Base-by-base conservation (phyloP, 225 moss, liverwort and hornwort species). In the Bryoerythrophyllum caledonicum region DNA sequence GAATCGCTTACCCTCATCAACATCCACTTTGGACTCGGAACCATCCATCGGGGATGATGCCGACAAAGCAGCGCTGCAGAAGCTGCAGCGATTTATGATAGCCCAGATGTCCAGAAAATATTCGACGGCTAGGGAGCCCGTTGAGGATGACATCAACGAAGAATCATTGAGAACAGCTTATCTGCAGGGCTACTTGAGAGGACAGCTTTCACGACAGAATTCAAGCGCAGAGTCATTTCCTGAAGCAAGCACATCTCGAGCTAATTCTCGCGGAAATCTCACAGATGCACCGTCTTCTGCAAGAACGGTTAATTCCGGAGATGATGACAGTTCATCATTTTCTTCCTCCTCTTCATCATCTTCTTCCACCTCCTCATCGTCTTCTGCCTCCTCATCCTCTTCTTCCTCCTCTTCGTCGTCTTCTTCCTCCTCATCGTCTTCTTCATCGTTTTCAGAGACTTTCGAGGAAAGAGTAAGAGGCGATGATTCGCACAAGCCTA, bases 131-230 rank as follows among this genome's bases (percentile, higher is more conserved):
- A 25, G 66, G 77, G 70, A 77, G 37, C 23, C 64, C 26, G 65
- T 56, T 24, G 67, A 69, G 51, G 69, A 74, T 63, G 75, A 57
- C 25, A 64, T 46, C 10, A 49, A 75, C 10, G 70, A 85, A n/a
- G 74, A 74, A 49, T 46, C 73, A 16, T 54, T 76, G 38, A 73
- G 79, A 51, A 52, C 79, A 70, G 70, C 74, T 44, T 77, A 82
- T 73, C 46, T 80, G 27, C 76, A 74, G 58, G 77, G 82, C 21
- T 86, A 71, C 60, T 64, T 83, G 67, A 78, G 83, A 75, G 81
- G 81, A 48, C 86, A 86, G 61, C 83, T 83, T 49, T 76, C 76
- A 28, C 37, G 78, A 15, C 75, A 78, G 65, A 74, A 74, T 61
- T 81, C 81, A 49, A 66, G 54, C 72, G 48, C 62, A 34, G 77